Evolutionary conservation across 2,329 filamentous ascomycete species (phyloP), one percentile per base, ranked within the genome.

Genomic region (Scorias spongiosa): DNA sequence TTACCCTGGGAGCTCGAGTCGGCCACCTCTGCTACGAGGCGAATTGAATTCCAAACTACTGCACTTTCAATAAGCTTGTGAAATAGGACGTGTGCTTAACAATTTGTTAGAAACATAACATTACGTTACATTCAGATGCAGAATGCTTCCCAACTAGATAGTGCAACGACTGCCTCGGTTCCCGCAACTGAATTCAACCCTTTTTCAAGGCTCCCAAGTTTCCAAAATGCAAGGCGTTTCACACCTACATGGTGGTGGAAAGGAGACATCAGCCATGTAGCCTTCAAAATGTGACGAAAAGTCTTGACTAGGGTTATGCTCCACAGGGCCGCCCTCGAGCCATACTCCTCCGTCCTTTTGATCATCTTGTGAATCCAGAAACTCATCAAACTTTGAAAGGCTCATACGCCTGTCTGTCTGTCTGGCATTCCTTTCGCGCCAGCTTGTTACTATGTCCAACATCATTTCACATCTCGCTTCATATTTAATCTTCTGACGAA

Each of bases 401-500:
- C 11, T 14, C 5, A 12, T 18, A 12, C 12, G 11, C 17, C 18
- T 11, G 12, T 4, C 12, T 3, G 12, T 15, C 15, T 15, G 32
- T 12, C 9, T 9, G 14, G 18, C 5, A 3, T 40, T 20, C 11
- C 11, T 5, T 12, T 40, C 3, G 12, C 18, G 11, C 38, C 38
- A 40, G 4, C 11, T 20, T 28, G 11, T 11, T 5, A 40, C 44
- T 32, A 32, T 18, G 10, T 38, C 38, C 10, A 45, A 41, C 40
- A 32, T 47, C 7, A 14, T 44, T 3, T 39, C n/a, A 40, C 46
- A 49, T 17, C 36, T 42, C 11, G 32, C 42, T 40, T 55, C 48
- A 41, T 57, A 56, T 1, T 20, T n/a, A 9, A 28, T 32, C 45
- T 53, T 57, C 44, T 57, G 53, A 32, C 38, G 32, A 3, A 40